Evolutionary conservation across 2,329 filamentous ascomycete genomes (phyloP).

Genomic region (Tolypocladium tundrense): DNA sequence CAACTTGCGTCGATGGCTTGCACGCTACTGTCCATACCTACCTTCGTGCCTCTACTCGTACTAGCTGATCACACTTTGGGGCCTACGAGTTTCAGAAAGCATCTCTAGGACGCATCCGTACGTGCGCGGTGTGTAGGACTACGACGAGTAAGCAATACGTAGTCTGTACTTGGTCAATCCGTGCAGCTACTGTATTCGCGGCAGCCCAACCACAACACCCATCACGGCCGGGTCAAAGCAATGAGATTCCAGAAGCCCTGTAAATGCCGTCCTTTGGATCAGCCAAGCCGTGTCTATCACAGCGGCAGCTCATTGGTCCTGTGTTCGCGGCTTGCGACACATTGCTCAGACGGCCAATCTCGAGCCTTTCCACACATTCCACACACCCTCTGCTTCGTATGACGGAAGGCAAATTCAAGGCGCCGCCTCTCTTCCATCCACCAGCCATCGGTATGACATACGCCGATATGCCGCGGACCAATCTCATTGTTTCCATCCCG

Average conservation of each 20-base stretch:
- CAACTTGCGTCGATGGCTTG: no score
- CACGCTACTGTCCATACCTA: no score
- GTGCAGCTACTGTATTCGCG: no score
- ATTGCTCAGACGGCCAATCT: neutral
- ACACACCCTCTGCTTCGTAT: neutral
- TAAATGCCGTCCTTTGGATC: neutral
- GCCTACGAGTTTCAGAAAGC: no score
- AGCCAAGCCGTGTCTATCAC: neutral
- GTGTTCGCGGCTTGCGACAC: neutral
- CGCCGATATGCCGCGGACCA: neutral
- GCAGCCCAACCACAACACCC: neutral
- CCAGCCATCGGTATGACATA: neutral
- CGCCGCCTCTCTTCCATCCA: neutral
- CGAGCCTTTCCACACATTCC: neutral
- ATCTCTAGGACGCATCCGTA: no score
- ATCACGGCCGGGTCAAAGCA: neutral
- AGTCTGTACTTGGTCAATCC: no score
- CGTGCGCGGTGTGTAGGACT: no score
- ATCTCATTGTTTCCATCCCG: neutral
- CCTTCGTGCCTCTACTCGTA: no score
- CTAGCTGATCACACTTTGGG: no score
- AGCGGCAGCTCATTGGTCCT: neutral
- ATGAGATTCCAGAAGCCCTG: neutral
- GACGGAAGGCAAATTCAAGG: neutral
- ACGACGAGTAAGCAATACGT: no score